phyloP scores from a whole-genome alignment of 192 early-diverging fungal genomes.

The Backusella sp. region DNA sequence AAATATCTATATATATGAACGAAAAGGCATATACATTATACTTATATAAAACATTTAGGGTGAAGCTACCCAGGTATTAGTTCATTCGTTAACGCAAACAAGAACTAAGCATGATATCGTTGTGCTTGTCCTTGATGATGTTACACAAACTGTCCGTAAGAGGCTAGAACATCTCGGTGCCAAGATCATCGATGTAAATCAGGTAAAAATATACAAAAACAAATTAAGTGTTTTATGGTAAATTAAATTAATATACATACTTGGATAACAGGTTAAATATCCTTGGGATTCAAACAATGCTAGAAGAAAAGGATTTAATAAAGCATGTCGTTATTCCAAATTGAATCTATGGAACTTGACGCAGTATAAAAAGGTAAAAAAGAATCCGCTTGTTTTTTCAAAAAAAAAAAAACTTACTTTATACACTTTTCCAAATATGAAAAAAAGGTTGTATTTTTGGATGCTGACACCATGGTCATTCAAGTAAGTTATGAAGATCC shows the following conservation, averaged over 20 bases:
- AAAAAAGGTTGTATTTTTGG: conserved; percentile 19
- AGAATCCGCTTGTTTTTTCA: not conserved
- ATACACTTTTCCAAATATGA: not conserved
- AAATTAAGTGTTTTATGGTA: not conserved
- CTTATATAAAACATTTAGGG: not conserved
- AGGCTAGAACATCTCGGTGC: conserved; percentile 12
- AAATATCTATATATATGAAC: not conserved
- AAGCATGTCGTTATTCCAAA: conserved; percentile 28
- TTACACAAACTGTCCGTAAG: not conserved
- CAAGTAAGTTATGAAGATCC: conserved; percentile 8
- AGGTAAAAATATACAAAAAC: conserved; percentile 14
- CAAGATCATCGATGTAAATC: conserved; percentile 19
- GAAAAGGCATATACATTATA: not conserved
- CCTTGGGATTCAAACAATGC: not conserved
- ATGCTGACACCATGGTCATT: conserved; percentile 24
- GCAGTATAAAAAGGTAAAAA: conserved; percentile 22
- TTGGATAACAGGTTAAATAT: conserved; percentile 4
- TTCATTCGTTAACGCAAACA: conserved; percentile 8
- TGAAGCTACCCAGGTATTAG: conserved; percentile 11
- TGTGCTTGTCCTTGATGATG: conserved; percentile 12
- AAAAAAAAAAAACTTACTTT: not conserved
- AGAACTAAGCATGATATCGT: conserved; percentile 18
- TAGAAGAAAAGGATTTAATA: conserved; percentile 25
- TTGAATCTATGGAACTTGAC: conserved; percentile 20
- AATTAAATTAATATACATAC: not conserved